Base-by-base conservation (phyloP, 106 monocot genomes). In the Dioscorea zingiberensis region DNA sequence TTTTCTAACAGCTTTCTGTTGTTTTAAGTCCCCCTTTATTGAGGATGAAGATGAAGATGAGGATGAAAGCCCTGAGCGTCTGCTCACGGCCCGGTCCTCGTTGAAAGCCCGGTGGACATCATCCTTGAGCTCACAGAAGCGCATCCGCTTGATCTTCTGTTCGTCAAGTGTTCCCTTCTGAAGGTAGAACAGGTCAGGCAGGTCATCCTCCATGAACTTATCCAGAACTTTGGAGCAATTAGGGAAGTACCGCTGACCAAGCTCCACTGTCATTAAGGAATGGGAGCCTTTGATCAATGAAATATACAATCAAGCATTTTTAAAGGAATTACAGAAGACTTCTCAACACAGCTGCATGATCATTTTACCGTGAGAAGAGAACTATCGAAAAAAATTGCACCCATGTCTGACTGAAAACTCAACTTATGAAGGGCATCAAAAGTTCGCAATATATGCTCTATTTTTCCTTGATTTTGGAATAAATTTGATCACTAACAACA, bases 91-190 rank as follows among this genome's bases (percentile, higher is more conserved):
- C 73, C 83, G 85, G 38, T 95, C 94, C 69, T 95, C 91, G 79
- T 51, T 81, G 77, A 95, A 95, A n/a, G 94, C 94, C 61, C 70
- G 76, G 16, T 26, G 73, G 13, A 95, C 87, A 21, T 88, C 87
- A 10, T 83, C 91, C 76, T 75, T 95, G 25, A 95, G 78, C 71
- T 95, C 91, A 44, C 83, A 83, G 67, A 84, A 97, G 21, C 95
- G 78, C 66, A 54, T 71, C 44, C 77, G 64, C 68, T 97, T 97
- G 44, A 84, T 74, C 47, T 80, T 78, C 13, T 86, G 91, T 63
- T 88, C 88, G n/a, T 87, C 94, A 23, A 78, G 67, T 24, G 77
- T 77, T 48, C 83, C 88, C 44, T 74, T 85, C 48, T 85, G 75
- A 16, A 91, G 80, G 69, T 66, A 69, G 66, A 77, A 27, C 7